Evolutionary conservation across 164 flowering plant genomes (phyloP).

Genomic region (Taxillus chinensis): DNA sequence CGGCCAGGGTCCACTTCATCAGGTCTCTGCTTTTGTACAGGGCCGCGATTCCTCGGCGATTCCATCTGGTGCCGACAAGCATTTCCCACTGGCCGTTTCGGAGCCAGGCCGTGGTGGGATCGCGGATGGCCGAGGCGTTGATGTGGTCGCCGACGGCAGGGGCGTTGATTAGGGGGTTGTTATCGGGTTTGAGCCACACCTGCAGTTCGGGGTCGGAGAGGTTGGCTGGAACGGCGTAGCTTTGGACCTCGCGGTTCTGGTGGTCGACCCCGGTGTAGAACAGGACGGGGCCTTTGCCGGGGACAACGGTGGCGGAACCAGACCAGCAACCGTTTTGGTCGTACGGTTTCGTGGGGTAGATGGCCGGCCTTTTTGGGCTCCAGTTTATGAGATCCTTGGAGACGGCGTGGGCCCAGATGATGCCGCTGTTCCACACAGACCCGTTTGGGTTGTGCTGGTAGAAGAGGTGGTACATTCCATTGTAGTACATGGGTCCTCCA

Average conservation of each 20-base stretch:
- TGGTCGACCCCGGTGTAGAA: constrained; percentile 44
- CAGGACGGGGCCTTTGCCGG: constrained; percentile 33
- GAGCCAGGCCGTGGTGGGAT: constrained; percentile 58
- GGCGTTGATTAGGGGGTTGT: constrained; percentile 34
- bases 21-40: constrained; percentile 65
- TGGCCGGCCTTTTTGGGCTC: constrained; percentile 36
- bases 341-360: constrained; percentile 36
- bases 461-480: constrained; percentile 51
- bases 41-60: constrained; percentile 35
- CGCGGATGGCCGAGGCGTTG: constrained; percentile 43
- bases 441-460: constrained; percentile 63
- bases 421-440: constrained; percentile 49
- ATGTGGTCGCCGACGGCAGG: background rate
- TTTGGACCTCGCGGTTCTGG: constrained; percentile 33
- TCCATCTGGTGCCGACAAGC: constrained; percentile 36
- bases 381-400: constrained; percentile 53
- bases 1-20: constrained; percentile 38
- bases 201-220: constrained; percentile 17
- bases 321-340: constrained; percentile 58
- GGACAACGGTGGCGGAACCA: constrained; percentile 53
- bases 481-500: constrained; percentile 49
- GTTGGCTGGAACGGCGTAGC: constrained; percentile 16
- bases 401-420: constrained; percentile 64
- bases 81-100: constrained; percentile 54
- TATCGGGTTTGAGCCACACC: constrained; percentile 29